Percentiles rank a stretch among this genome's conserved stretches.
phyloP scores from a whole-genome alignment of 768 basidiomycete species.

The Russula ochroleuca region DNA sequence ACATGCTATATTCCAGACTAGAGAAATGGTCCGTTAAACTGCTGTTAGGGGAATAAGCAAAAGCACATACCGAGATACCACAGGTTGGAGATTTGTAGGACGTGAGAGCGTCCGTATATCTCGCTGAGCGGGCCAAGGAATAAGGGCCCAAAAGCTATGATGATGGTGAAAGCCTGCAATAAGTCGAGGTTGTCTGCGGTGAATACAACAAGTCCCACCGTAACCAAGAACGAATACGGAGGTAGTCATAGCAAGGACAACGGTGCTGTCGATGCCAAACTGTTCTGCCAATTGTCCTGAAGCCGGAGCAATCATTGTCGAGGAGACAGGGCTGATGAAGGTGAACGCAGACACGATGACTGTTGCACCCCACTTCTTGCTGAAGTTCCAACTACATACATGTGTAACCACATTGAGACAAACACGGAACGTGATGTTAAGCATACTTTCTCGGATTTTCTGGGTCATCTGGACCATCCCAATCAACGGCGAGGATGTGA shows the following conservation, averaged over 20 bases:
- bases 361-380: conserved; percentile 39
- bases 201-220: conserved; percentile 37
- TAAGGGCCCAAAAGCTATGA: conserved; percentile 49
- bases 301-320: conserved; percentile 73
- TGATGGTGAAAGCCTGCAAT: neutral
- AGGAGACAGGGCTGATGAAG: conserved; percentile 63
- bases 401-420: neutral
- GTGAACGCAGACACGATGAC: conserved; percentile 59
- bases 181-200: neutral
- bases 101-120: conserved; percentile 60
- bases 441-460: conserved; percentile 21
- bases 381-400: conserved; percentile 16
- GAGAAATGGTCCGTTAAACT: neutral
- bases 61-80: conserved; percentile 53
- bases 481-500: conserved; percentile 16
- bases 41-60: neutral
- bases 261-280: conserved; percentile 51
- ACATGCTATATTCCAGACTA: conserved; percentile 54
- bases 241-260: conserved; percentile 51
- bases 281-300: conserved; percentile 45
- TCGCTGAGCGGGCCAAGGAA: conserved; percentile 63
- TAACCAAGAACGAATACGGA: conserved; percentile 50
- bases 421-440: neutral
- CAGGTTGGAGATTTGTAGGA: conserved; percentile 60
- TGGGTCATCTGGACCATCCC: conserved; percentile 25